These are phyloP conservation scores for Trametes sanguinea DNA, from an alignment of 768 basidiomycete genomes.

Conservation along the genomic window DNA sequence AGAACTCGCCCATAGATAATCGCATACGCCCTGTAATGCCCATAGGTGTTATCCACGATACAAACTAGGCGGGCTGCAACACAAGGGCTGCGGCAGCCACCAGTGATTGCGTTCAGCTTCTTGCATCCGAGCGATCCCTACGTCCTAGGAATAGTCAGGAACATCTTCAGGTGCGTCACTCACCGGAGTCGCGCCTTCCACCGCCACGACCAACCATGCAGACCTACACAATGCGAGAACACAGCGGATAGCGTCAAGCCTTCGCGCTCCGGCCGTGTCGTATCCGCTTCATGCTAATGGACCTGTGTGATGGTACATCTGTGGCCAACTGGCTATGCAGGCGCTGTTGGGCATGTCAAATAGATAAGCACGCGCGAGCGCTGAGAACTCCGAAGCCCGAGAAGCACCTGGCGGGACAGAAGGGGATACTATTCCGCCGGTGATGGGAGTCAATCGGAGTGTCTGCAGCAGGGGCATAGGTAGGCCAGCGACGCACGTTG, in stretches of 20 bases:
- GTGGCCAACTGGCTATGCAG: neutral
- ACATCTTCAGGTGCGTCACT: neutral
- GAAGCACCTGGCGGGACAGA: conserved; percentile 7
- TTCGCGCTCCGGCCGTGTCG: conserved; percentile 6
- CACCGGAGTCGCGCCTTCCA: neutral
- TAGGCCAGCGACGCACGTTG: conserved; percentile 3
- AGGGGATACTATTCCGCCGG: conserved; percentile 9
- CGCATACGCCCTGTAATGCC: too few relatives aligned
- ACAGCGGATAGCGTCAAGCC: neutral
- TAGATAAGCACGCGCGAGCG: conserved; percentile 1
- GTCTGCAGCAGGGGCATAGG: neutral
- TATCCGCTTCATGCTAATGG: conserved; percentile 1
- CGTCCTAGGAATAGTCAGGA: conserved; percentile 1
- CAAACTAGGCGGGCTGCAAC: neutral
- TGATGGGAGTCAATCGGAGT: conserved; percentile 11
- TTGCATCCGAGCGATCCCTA: neutral
- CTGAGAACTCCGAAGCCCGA: conserved; percentile 11
- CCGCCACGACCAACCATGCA: neutral
- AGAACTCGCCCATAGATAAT: too few relatives aligned
- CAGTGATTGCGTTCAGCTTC: conserved; percentile 8
- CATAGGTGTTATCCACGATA: neutral
- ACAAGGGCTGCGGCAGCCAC: neutral
- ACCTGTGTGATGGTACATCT: conserved; percentile 1
- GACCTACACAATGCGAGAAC: neutral
- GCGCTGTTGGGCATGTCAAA: neutral